Base-by-base conservation (phyloP, 1,284 basidiomycete genomes). In the Megacollybia platyphylla region DNA sequence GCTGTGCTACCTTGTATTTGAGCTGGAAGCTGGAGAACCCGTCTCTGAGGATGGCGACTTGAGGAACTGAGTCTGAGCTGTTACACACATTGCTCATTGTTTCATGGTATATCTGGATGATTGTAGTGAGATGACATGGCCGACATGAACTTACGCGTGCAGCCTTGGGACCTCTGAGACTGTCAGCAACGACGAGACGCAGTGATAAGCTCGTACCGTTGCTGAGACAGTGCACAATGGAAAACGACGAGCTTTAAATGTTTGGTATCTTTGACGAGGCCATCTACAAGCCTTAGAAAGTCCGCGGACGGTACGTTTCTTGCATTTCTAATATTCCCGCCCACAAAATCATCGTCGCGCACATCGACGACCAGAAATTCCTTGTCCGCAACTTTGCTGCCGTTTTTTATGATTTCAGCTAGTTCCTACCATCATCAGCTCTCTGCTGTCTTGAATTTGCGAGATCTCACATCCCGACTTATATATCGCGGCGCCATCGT, bases 281-380 rank as follows among this genome's bases (percentile, higher is more conserved):
- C 56, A 52, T 79, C 66, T 18, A 86, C 73, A 24, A 61, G 67
- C 39, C 58, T 57, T 26, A 70, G 56, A 57, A 87, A 86, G 36
- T 66, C 64, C 27, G 57, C 48, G 8, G 81, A 83, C 2, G 85
- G 85, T 30, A 68, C 57, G 52, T 83, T 75, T 45, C 72, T 55
- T 39, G 73, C 67, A 46, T 71, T 67, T 49, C 70, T 72, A 55
- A 88, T 85, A 56, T 88, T 80, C 27, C 85, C 85, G 49, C 86
- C 86, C 13, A 56, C 62, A 56, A 68, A 82, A 51, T 88, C 85
- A 46, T 79, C 73, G 55, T 87, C 85, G 11, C 85, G 76, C 28
- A 88, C 85, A 56, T 88, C 85, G 32, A 88, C 69, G 34, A 88
- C 68, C 31, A 79, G 59, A 54, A 79, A 87, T 55, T 87, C 82